phyloP scores from a whole-genome alignment of 2,329 filamentous ascomycete genomes.

The Fusarium scirpi region DNA sequence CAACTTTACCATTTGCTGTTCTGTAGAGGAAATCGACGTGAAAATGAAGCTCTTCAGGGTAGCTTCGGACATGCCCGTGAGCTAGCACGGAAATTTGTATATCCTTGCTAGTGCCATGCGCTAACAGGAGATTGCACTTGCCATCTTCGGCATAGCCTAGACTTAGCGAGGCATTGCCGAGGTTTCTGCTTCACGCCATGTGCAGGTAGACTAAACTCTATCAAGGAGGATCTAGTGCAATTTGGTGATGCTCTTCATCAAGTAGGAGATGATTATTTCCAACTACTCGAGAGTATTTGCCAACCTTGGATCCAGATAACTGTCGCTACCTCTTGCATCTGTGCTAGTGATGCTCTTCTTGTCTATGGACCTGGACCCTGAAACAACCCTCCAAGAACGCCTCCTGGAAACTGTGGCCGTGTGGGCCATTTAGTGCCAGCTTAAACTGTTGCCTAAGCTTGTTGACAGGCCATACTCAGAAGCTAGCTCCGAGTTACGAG shows the following conservation, averaged over 20 bases:
- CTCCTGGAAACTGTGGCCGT: background rate
- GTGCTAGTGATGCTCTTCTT: too few species aligned
- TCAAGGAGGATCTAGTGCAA: background rate
- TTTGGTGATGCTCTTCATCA: background rate
- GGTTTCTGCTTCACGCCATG: background rate
- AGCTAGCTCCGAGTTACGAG: background rate
- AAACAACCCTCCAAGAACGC: background rate
- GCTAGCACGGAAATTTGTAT: background rate
- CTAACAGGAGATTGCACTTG: too few species aligned
- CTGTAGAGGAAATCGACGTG: background rate
- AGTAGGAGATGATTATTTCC: background rate
- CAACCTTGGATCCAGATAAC: background rate
- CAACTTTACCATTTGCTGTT: background rate
- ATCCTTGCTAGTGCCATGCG: background rate
- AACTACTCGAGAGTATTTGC: background rate
- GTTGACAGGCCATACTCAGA: background rate
- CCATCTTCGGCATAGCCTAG: background rate
- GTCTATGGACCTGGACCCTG: too few species aligned
- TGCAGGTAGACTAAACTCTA: background rate
- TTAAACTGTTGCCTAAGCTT: background rate
- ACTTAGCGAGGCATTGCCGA: background rate
- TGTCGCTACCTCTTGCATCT: background rate
- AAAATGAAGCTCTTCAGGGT: background rate
- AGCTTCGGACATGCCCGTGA: background rate
- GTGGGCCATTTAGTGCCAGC: background rate